Base-by-base conservation (phyloP, 768 basidiomycete genomes). In the Macrolepiota albuminosa region DNA sequence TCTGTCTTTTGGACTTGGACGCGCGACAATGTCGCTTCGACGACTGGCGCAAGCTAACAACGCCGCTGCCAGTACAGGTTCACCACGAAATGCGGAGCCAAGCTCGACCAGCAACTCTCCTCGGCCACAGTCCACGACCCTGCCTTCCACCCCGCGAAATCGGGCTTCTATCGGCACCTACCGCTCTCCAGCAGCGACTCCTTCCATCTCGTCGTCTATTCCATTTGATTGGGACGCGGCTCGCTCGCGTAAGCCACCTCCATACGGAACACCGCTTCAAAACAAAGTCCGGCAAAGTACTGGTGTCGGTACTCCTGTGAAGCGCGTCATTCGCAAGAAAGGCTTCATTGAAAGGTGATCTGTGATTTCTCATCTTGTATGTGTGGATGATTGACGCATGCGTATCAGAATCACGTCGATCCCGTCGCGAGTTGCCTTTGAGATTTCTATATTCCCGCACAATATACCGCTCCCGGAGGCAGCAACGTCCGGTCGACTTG, bases 221-320 rank as follows among this genome's bases (percentile, higher is more conserved):
- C 88, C 91, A 0, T 94, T 94, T 66, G 91, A 94, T 74, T 93
- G 92, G 92, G 87, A 89, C 34, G 91, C 92, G 0, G 92, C 86
- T 13, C 79, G 87, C n/a, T 79, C 83, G 0, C 77, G 82, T 53
- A 79, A 78, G 61, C 86, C 89, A 4, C 83, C 91, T 4, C 91
- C 91, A 3, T 93, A 88, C 77, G 78, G 76, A 3, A 85, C 86
- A 0, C 89, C 89, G 2, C 68, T 78, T 7, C 73, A 74, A 54
- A 77, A 68, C 54, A 83, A 80, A 69, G 73, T 74, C 45, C 79
- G 78, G 63, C 72, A 75, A 66, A 74, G 80, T 69, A 66, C 78
- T 64, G 73, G 71, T 58, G 71, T 57, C 4, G 68, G 72, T 6
- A 74, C 74, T 3, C 76, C 82, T 11, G 71, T 77, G 0, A 76